Evolutionary conservation across 768 basidiomycete genomes (phyloP).

Genomic region (Lactarius tabidus): DNA sequence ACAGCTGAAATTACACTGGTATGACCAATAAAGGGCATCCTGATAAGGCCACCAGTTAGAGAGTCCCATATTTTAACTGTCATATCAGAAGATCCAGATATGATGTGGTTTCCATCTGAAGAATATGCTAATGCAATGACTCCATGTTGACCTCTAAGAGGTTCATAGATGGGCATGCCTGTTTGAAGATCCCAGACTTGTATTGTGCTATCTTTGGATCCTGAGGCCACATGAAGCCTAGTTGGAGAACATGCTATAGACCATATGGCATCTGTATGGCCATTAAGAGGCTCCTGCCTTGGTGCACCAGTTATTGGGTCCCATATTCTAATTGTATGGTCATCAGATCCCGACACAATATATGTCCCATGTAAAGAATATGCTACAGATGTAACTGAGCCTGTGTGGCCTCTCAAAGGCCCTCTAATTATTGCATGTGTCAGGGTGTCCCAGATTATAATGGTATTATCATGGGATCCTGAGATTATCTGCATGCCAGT

Average conservation of each 20-base stretch:
- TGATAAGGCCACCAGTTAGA: neutral
- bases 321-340: neutral
- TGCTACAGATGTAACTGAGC: neutral
- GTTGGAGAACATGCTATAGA: neutral
- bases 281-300: neutral
- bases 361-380: neutral
- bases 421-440: neutral
- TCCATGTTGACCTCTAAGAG: neutral
- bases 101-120: neutral
- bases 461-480: neutral
- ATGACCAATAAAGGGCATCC: no score
- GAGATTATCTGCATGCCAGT: neutral
- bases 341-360: neutral
- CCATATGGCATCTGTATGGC: neutral
- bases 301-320: neutral
- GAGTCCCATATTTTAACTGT: neutral
- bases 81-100: neutral
- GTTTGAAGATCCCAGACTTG: neutral
- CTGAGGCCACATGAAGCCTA: neutral
- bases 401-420: no score
- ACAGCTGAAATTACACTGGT: fast-evolving
- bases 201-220: no score
- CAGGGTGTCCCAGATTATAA: neutral
- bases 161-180: neutral
- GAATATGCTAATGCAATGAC: neutral